Evolutionary conservation across 2,329 filamentous ascomycete species (phyloP), one percentile per base, ranked within the genome.

Genomic region (Decorospora gaudefroyi): DNA sequence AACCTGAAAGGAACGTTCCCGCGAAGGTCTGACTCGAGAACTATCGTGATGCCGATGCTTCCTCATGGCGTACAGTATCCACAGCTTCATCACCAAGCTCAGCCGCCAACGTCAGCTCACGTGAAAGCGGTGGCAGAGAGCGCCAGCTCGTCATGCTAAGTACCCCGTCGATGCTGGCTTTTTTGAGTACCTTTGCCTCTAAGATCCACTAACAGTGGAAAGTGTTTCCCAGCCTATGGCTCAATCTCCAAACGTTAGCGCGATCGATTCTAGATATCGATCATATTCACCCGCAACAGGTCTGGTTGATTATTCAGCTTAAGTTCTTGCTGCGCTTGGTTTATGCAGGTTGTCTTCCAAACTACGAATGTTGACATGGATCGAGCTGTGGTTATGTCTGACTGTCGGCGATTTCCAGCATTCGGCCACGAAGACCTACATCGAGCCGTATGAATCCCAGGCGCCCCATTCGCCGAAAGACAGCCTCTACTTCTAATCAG

Each of bases 391-490:
- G 29, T 21, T 41, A 10, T 33, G 12, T n/a, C 12, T 32, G 38
- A 41, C 23, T 38, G 38, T 34, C 37, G 38, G 28, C 22, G 34
- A 28, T 30, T 12, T 19, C 25, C 13, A 23, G 9, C 19, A 33
- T 21, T 6, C 18, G 12, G 38, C 15, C 27, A 22, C 16, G 19
- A 13, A 46, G 43, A 12, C 27, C 16, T 15, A 41, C 25, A 23
- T 23, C n/a, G 13, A 27, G 22, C 21, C 23, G 30, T 37, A 33
- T 45, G 30, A 41, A 42, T 46, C 30, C 39, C 13, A 15, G 25
- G n/a, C 17, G 12, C 10, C 36, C 45, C 25, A 58, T 59, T 57
- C 34, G 56, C 46, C 40, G 33, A 38, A 33, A 4, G 15, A 18
- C 33, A 17, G 29, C 21, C 21, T 19, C 40, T 29, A 37, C 26